Evolutionary conservation across 495 filamentous ascomycete species (phyloP), one percentile per base, ranked within the genome.

Genomic region (Tuber magnatum): DNA sequence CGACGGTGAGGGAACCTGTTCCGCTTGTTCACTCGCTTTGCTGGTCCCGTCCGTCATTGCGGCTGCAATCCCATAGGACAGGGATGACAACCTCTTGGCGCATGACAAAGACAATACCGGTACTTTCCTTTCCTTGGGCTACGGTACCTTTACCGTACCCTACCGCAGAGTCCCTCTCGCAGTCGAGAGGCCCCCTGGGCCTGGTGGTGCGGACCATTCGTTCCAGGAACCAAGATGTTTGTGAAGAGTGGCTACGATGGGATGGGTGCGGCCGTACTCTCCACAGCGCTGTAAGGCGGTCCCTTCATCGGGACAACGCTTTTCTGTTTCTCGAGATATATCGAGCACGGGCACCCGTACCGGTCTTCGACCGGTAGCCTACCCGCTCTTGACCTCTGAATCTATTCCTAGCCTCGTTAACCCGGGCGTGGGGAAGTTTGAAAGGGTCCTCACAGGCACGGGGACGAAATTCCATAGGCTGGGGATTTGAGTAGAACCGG

Each of bases 61-160:
- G 28, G 56, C 56, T 18, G 56, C 28, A 65, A 65, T 65, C 4
- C 14, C 28, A 65, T 12, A 35, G 4, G 56, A 32, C 56, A 65
- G 56, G 56, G 56, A 32, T 65, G 28, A 2, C 28, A 18, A 18
- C 14, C 28, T 74, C 77, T 79, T 79, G 77, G 77, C 77, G 40
- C 72, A 79, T 79, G 77, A 75, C 77, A 73, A 79, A 79, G 65
- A 72, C 71, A 12, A 24, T 20, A 46, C 32, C 42, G 3, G 40
- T 41, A 41, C 46, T 79, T 78, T 20, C 71, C 39, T 3, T 4
- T 35, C 72, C 39, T 3, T 4, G n/a, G 73, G n/a, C n/a, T n/a
- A n/a, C n/a, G n/a, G n/a, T n/a, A n/a, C n/a, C n/a, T n/a, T 73
- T 46, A 10, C 14, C 70, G 71, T 78, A 75, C 76, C 20, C 41